Base-by-base conservation (phyloP, 75 land plant species). In the Pseudotsuga menziesii region DNA sequence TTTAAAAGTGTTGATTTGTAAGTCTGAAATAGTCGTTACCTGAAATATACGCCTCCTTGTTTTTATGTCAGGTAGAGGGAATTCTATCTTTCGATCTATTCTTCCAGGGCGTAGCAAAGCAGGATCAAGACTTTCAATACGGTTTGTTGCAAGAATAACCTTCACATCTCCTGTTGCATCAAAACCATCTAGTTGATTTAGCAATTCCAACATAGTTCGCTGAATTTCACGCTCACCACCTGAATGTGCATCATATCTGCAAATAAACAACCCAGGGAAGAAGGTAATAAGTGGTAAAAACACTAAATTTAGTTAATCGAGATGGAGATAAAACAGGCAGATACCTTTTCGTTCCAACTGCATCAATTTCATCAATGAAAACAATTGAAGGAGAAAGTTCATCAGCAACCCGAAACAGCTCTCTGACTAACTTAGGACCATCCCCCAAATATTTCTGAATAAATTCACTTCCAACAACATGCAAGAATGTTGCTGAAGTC, bases 321-420 rank as follows among this genome's bases (percentile, higher is more conserved):
- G 54, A 48, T 48, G 54, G 12, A 48, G 12, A 12, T 48, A 48
- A 48, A 2, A 11, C 11, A 48, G 54, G 54, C 54, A 48, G 54
- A 48, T 26, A 94, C 95, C 97, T 90, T 69, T 94, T 94, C 26
- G 97, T 94, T 20, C 96, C 96, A 58, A 93, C 83, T 67, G 96
- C 96, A 91, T 93, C 97, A 59, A 94, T 94, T 80, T 94, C 98
- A 87, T 94, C 98, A 84, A 94, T 94, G 62, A 94, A 94, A 13
- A 94, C 93, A 74, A 94, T 94, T 16, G 96, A 92, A 4, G 98
- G 98, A 75, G 98, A 94, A 41, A 92, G 87, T 12, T 94, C 98
- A 83, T 94, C 96, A 13, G 98, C 98, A 58, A 94, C 96, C 58
- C 96, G 72, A 54, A 94, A 94, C 9, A 93, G 89, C 72, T 94